Evolutionary conservation across 805 yeast genomes (phyloP), one percentile per base, ranked within the genome.

Genomic region (Isabelozyma rhagii): DNA sequence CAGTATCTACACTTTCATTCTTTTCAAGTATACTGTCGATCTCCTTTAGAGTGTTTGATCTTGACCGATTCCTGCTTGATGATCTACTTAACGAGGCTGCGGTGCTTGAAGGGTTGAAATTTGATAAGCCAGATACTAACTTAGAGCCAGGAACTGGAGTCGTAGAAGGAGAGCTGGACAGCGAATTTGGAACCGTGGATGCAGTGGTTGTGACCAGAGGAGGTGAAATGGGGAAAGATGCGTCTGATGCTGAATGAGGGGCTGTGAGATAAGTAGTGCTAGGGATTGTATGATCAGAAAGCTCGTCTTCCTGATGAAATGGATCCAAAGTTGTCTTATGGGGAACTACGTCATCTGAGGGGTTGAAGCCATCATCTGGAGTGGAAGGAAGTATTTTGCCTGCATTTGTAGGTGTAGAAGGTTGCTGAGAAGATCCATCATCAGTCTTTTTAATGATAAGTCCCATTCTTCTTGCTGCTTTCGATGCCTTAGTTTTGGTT

Each of bases 391-490:
- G 36, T 6, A 13, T 31, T 31, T 39, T 39, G 17, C 18, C 15
- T 34, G 41, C 45, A 3, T 38, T 41, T 8, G 44, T 29, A 41
- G 36, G 36, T 4, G 36, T 31, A 10, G 49, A 51, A 14, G 48
- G 50, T 41, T 29, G 47, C 40, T 14, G 51, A 31, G 21, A 13
- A 15, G 15, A 39, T n/a, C 47, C 18, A 11, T 64, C 71, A 8
- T 63, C 67, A 1, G 71, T 61, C 46, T 69, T 75, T 48, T 79
- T 81, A 47, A 81, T 79, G 39, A 87, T 82, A 47, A 87, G 78
- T 0, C 92, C 93, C 91, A 85, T 86, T 53, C 93, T 72, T 60
- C 86, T 82, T 0, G 89, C 81, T 4, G 89, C 88, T 48, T 83
- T 76, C n/a, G 87, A 77, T 7, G 84, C 72, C n/a, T 70, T 71